A percentile compares a stretch with the other conserved stretches of the same genome.
Evolutionary conservation across 2,329 filamentous ascomycete species (phyloP).

Genomic region (Aspergillus sergii): DNA sequence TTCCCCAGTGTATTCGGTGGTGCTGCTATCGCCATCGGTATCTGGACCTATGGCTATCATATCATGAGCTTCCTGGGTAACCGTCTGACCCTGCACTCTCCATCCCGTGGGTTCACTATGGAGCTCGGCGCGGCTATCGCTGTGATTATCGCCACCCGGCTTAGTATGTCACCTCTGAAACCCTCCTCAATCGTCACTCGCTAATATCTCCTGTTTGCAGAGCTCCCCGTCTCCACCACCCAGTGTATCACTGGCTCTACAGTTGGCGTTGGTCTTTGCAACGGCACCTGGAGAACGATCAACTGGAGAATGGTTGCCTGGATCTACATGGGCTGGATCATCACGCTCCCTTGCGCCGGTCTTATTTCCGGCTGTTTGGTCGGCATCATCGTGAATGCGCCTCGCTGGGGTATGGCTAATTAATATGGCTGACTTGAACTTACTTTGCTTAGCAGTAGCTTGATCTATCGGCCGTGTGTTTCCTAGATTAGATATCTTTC

Average conservation of each 20-base stretch:
- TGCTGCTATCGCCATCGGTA: slow-evolving; percentile 17
- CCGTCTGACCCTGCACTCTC: slow-evolving; percentile 21
- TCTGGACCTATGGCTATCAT: slow-evolving; percentile 26
- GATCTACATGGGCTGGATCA: slow-evolving; percentile 24
- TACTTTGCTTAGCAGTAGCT: too few relatives aligned
- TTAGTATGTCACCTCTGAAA: slow-evolving; percentile 12
- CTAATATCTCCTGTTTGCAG: background rate
- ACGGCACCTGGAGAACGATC: slow-evolving; percentile 22
- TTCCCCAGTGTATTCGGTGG: slow-evolving; percentile 19
- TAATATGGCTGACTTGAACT: too few relatives aligned
- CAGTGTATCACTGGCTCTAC: slow-evolving; percentile 24
- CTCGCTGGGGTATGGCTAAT: slow-evolving; percentile 16
- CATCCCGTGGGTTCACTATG: slow-evolving; percentile 23
- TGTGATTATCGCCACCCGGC: slow-evolving; percentile 19
- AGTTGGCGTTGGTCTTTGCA: slow-evolving; percentile 23
- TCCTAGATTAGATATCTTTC: too few relatives aligned
- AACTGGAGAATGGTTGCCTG: slow-evolving; percentile 24
- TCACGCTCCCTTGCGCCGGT: slow-evolving; percentile 19
- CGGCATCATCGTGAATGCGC: slow-evolving; percentile 23
- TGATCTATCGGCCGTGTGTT: too few relatives aligned
- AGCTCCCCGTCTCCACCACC: slow-evolving; percentile 22
- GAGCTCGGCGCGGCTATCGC: slow-evolving; percentile 22
- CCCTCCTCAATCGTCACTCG: too few relatives aligned
- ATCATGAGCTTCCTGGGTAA: slow-evolving; percentile 25
- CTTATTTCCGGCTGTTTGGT: slow-evolving; percentile 19